Evolutionary conservation across 805 yeast genomes (phyloP).

Genomic region (Metschnikowia bowlesiae): DNA sequence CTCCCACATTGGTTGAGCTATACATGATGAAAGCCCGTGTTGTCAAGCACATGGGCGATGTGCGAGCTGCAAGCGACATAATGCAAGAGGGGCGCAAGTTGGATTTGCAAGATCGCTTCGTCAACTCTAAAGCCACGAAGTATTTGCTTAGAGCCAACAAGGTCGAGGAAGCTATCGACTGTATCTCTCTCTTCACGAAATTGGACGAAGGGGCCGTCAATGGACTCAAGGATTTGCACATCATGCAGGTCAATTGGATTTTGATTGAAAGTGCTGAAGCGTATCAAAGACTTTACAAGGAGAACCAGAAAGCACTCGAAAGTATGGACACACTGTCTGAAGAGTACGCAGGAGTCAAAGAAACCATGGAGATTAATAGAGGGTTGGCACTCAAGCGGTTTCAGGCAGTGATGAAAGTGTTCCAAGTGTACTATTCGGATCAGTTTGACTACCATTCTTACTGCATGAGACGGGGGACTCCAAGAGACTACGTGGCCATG

Average conservation of each 20-base stretch:
- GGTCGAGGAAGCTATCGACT: conserved; percentile 67
- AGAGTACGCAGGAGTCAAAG: conserved; percentile 24
- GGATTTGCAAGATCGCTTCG: conserved; percentile 87
- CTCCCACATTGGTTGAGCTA: conserved; percentile 83
- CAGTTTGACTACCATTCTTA: conserved; percentile 94
- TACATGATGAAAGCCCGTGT: conserved; percentile 78
- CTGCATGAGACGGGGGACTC: conserved; percentile 86
- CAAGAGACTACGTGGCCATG: conserved; percentile 75
- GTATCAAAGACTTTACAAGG: conserved; percentile 54
- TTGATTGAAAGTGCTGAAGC: conserved; percentile 81
- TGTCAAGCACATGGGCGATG: conserved; percentile 64
- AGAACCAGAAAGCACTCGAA: conserved; percentile 19
- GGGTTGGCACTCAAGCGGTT: conserved; percentile 83
- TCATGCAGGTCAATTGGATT: conserved; percentile 91
- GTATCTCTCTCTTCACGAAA: conserved; percentile 77
- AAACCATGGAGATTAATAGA: conserved; percentile 39
- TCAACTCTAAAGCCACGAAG: conserved; percentile 83
- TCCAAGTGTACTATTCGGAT: conserved; percentile 69
- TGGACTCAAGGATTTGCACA: conserved; percentile 81
- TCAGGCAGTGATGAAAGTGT: conserved; percentile 59
- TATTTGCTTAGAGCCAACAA: conserved; percentile 74
- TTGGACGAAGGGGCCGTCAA: conserved; percentile 70
- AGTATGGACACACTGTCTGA: conserved; percentile 16
- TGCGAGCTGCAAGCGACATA: conserved; percentile 55
- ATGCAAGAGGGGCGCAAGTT: conserved; percentile 68